Conservation (phyloP, 768 basidiomycete species). For the Tylopilus sp. region DNA sequence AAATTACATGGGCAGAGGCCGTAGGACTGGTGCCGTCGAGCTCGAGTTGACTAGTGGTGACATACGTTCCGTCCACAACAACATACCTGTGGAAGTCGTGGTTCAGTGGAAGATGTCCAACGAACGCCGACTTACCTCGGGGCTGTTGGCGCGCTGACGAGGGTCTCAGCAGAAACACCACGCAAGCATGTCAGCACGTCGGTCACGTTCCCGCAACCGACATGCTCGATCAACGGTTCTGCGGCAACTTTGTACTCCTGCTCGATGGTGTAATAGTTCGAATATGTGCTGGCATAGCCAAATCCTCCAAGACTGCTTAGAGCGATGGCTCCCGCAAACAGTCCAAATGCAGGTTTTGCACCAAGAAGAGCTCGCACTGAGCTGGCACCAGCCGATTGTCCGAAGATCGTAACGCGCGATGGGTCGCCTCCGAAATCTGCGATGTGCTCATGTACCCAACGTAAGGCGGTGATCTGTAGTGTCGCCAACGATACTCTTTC, state of each 20-base stretch:
- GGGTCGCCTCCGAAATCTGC: constrained; percentile 58
- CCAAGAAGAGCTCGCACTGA: constrained; percentile 40
- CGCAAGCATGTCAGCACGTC: constrained; percentile 7
- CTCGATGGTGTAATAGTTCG: constrained; percentile 45
- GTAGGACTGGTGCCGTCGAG: not conserved
- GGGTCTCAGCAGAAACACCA: not conserved
- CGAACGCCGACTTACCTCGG: not conserved
- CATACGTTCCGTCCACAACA: not conserved
- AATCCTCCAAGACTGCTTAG: constrained; percentile 49
- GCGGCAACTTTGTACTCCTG: constrained; percentile 35
- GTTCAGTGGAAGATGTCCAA: not conserved
- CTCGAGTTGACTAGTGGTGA: not conserved
- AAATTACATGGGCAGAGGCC: not conserved
- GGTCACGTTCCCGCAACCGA: constrained; percentile 34
- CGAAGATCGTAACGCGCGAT: constrained; percentile 47
- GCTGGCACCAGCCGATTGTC: constrained; percentile 52
- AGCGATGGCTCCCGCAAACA: constrained; percentile 40
- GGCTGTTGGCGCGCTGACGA: constrained; percentile 2
- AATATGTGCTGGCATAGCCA: constrained; percentile 47
- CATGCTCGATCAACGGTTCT: constrained; percentile 35
- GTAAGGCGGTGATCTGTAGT: constrained; percentile 26
- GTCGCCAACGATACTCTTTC: not conserved
- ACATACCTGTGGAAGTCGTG: not conserved
- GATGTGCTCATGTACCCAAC: constrained; percentile 52
- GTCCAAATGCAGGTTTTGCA: constrained; percentile 34